Evolutionary conservation across 2,329 filamentous ascomycete genomes (phyloP).

Genomic region (Fusarium sp.): DNA sequence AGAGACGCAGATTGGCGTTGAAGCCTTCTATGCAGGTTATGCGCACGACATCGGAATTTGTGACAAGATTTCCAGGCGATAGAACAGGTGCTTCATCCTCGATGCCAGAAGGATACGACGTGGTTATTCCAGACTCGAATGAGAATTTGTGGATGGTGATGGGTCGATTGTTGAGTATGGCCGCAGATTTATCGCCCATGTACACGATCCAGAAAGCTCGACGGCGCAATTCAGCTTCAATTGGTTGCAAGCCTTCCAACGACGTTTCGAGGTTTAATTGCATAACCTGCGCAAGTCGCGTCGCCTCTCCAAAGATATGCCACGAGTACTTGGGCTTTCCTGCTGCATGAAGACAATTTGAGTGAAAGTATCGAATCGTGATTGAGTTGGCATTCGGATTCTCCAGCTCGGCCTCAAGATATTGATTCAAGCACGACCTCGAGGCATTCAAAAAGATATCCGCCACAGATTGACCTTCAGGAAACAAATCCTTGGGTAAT

Average conservation of each 20-base stretch:
- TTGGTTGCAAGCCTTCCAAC: slow-evolving; percentile 48
- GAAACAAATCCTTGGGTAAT: slow-evolving; percentile 54
- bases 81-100: slow-evolving; percentile 40
- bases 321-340: slow-evolving; percentile 58
- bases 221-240: slow-evolving; percentile 55
- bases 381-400: slow-evolving; percentile 57
- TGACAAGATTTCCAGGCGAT: slow-evolving; percentile 25
- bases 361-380: slow-evolving; percentile 59
- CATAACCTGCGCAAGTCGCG: slow-evolving; percentile 57
- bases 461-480: slow-evolving; percentile 52
- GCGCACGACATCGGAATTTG: slow-evolving; percentile 22
- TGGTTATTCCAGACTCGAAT: slow-evolving; percentile 55
- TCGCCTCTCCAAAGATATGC: slow-evolving; percentile 59
- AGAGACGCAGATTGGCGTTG: slow-evolving; percentile 56
- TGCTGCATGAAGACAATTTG: slow-evolving; percentile 57
- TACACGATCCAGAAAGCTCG: slow-evolving; percentile 55
- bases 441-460: slow-evolving; percentile 56
- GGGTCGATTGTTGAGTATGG: slow-evolving; percentile 55
- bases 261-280: slow-evolving; percentile 56
- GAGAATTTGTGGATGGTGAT: slow-evolving; percentile 59
- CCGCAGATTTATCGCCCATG: slow-evolving; percentile 56
- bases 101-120: slow-evolving; percentile 49
- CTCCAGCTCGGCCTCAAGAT: slow-evolving; percentile 57
- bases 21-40: slow-evolving; percentile 54
- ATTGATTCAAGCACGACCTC: slow-evolving; percentile 52